These are phyloP conservation scores for Aspergillus novoparasiticus DNA, from an alignment of 2,329 filamentous ascomycete species.

Conservation along the genomic window DNA sequence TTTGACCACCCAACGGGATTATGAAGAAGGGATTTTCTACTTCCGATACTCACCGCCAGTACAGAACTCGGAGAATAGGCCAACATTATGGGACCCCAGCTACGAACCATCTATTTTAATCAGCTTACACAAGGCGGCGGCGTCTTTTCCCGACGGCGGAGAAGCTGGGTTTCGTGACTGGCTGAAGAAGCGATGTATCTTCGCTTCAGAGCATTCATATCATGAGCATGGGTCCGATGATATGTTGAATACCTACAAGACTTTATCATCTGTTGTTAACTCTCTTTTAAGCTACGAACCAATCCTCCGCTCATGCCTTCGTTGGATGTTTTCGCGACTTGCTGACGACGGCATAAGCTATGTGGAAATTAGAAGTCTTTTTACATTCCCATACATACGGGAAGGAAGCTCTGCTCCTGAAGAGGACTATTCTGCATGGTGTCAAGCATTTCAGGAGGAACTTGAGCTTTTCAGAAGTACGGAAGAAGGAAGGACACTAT, in stretches of 20 bases:
- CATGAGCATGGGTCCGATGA: slow-evolving; percentile 83
- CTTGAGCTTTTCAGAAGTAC: slow-evolving; percentile 73
- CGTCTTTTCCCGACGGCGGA: slow-evolving; percentile 73
- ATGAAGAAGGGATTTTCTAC: slow-evolving; percentile 57
- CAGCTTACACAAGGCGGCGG: slow-evolving; percentile 64
- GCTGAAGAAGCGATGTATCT: slow-evolving; percentile 72
- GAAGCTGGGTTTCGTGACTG: slow-evolving; percentile 72
- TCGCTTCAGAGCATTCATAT: slow-evolving; percentile 71
- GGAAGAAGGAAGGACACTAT: slow-evolving; percentile 73
- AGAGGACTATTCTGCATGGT: slow-evolving; percentile 68
- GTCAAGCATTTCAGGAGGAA: slow-evolving; percentile 75
- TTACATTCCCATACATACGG: slow-evolving; percentile 69
- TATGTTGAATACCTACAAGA: slow-evolving; percentile 80
- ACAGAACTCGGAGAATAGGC: slow-evolving; percentile 45
- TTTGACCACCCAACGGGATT: slow-evolving; percentile 57
- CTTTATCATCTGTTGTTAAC: slow-evolving; percentile 72
- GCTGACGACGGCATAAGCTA: slow-evolving; percentile 82
- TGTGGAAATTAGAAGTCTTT: slow-evolving; percentile 78
- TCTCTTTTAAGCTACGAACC: slow-evolving; percentile 87
- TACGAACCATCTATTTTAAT: slow-evolving; percentile 66
- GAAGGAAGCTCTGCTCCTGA: slow-evolving; percentile 68
- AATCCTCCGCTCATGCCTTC: slow-evolving; percentile 77
- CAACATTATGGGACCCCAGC: slow-evolving; percentile 65
- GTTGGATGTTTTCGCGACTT: slow-evolving; percentile 69
- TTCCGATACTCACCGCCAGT: slow-evolving; percentile 63